These are phyloP conservation scores for Vishniacozyma victoriae DNA, from an alignment of 768 basidiomycete species.

Conservation along the genomic window DNA sequence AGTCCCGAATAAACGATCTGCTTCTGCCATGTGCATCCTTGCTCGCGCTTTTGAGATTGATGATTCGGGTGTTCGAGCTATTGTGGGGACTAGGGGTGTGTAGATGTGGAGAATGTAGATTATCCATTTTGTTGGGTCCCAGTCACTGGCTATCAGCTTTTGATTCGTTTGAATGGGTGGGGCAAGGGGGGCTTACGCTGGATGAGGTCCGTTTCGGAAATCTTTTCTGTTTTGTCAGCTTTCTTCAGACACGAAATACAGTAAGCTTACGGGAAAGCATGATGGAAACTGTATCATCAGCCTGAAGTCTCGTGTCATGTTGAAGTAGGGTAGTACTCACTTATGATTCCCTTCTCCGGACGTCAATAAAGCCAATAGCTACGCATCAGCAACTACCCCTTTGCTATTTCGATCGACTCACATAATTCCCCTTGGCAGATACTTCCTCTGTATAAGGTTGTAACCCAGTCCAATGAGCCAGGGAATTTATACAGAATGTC, in stretches of 20 bases:
- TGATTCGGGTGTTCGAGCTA: conserved; percentile 35
- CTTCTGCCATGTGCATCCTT: conserved; percentile 35
- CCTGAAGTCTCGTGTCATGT: background rate
- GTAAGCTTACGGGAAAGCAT: conserved; percentile 62
- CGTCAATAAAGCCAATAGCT: conserved; percentile 65
- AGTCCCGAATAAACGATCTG: conserved; percentile 24
- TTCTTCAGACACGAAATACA: background rate
- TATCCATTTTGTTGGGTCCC: conserved; percentile 79
- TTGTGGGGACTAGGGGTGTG: conserved; percentile 40
- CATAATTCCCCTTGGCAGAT: conserved; percentile 67
- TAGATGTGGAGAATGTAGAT: conserved; percentile 54
- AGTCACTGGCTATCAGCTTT: conserved; percentile 56
- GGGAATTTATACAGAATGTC: conserved; percentile 45
- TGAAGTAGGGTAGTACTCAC: conserved; percentile 11
- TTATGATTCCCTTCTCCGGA: conserved; percentile 76
- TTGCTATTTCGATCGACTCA: conserved; percentile 45
- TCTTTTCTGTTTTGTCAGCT: conserved; percentile 47
- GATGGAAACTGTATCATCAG: conserved; percentile 49
- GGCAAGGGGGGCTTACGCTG: conserved; percentile 22
- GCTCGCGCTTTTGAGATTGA: conserved; percentile 40
- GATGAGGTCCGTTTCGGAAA: conserved; percentile 57
- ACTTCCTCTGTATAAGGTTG: conserved; percentile 77
- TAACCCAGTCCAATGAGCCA: conserved; percentile 75
- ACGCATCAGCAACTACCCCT: conserved; percentile 3
- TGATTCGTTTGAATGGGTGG: background rate